Percentiles rank a stretch among this genome's conserved stretches.
phyloP scores from a whole-genome alignment of 1,139 yeast genomes.

The Tardiomyces blankii region DNA sequence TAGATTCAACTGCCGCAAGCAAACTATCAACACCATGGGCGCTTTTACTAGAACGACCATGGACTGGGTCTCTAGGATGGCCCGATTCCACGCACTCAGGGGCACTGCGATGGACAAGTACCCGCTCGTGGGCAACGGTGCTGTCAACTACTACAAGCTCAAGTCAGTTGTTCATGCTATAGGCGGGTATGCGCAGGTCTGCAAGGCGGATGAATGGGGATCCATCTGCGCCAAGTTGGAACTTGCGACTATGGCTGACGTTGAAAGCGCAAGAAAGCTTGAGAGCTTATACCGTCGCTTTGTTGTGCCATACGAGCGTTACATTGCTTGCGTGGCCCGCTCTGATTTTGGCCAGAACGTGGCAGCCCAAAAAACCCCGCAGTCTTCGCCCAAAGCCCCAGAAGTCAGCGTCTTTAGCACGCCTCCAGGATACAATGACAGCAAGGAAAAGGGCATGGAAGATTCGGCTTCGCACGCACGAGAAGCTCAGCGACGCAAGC shows the following conservation, averaged over 20 bases:
- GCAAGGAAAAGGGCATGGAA: background rate
- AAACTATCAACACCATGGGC: conserved; percentile 36
- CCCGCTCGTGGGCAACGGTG: conserved; percentile 19
- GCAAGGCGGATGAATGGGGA: conserved; percentile 17
- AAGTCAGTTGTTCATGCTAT: conserved; percentile 17
- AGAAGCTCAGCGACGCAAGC: background rate
- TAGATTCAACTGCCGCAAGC: conserved; percentile 44
- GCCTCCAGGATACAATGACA: background rate
- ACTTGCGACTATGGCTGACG: conserved; percentile 9
- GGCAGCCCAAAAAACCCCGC: conserved; percentile 6
- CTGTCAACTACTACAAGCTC: conserved; percentile 22
- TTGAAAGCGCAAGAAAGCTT: conserved; percentile 6
- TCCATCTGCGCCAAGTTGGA: conserved; percentile 12
- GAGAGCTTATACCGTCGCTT: conserved; percentile 12
- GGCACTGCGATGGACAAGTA: conserved; percentile 16
- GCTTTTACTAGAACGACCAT: conserved; percentile 26
- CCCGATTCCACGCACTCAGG: conserved; percentile 20
- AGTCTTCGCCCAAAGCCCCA: conserved; percentile 5
- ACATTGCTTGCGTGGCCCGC: conserved; percentile 8
- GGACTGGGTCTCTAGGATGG: conserved; percentile 26
- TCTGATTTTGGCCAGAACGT: conserved; percentile 6
- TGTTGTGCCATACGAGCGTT: conserved; percentile 23
- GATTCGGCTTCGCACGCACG: background rate
- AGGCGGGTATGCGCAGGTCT: conserved; percentile 21
- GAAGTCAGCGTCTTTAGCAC: background rate